phyloP scores from a whole-genome alignment of 495 filamentous ascomycete species.

The Penicillium samsonianum region DNA sequence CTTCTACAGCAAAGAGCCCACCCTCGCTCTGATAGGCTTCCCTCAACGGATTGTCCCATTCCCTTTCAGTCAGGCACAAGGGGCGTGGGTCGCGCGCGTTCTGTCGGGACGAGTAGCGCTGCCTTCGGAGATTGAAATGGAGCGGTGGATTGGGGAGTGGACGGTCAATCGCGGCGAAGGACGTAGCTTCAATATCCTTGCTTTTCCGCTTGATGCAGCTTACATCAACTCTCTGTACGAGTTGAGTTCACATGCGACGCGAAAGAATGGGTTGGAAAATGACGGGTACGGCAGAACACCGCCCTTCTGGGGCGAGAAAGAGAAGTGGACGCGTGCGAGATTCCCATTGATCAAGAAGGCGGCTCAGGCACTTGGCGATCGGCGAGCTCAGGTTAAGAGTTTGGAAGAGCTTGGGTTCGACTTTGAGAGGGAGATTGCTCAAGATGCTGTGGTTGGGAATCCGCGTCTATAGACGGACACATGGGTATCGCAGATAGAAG shows the following conservation, averaged over 20 bases:
- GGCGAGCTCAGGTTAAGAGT: background rate
- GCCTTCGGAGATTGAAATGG: conserved; percentile 10
- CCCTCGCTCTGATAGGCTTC: conserved; percentile 12
- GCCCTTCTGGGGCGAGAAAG: conserved; percentile 14
- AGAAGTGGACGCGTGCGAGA: conserved; percentile 13
- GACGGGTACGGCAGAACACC: conserved; percentile 2
- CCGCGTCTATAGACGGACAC: conserved; percentile 1
- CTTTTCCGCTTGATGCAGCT: conserved; percentile 14
- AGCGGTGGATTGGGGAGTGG: conserved; percentile 15
- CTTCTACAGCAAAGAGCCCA: conserved; percentile 11
- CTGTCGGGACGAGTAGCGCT: conserved; percentile 6
- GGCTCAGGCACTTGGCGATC: conserved; percentile 10
- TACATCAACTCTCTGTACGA: conserved; percentile 13
- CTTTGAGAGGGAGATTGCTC: background rate
- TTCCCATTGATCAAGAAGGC: conserved; percentile 17
- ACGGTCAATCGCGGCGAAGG: conserved; percentile 5
- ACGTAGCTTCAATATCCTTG: conserved; percentile 10
- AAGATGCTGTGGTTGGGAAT: background rate
- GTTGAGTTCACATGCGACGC: background rate
- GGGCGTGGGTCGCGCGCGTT: conserved; percentile 16
- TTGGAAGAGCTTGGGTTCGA: conserved; percentile 14
- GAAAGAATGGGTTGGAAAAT: conserved; percentile 10
- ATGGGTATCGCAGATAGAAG: background rate
- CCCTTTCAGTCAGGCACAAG: conserved; percentile 15
- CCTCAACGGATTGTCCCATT: conserved; percentile 17